Evolutionary conservation across 805 yeast genomes (phyloP), one percentile per base, ranked within the genome.

Genomic region (Phaffomyces thermotolerans): DNA sequence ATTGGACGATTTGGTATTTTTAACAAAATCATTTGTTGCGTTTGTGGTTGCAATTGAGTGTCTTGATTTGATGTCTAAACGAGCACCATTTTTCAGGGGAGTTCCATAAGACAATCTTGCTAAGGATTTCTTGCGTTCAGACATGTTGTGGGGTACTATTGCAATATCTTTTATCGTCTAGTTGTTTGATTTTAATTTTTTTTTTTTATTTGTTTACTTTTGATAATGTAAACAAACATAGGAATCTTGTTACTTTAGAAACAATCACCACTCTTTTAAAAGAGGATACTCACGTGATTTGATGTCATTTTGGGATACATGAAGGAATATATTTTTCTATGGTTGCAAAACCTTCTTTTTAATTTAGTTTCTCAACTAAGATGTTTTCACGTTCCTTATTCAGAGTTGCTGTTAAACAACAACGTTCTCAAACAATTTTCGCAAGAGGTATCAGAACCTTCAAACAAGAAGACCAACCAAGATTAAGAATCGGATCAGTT

Each of bases 401-500:
- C 30, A 59, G 57, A 57, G 46, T 58, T 34, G 44, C 48, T 37
- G 40, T 57, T 4, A 52, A 44, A 46, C 37, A 50, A 35, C 43
- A 43, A 22, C 38, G 46, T n/a, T 32, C 36, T 22, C 42, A 46
- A 34, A 41, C 48, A 17, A 42, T 52, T 33, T 52, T 64, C 18
- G 52, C 52, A 31, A 63, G 70, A 58, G 63, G 62, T 49, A 38
- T 64, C 49, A 69, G 71, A 63, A 64, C 74, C n/a, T 73, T 73
- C 55, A 73, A 67, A 49, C 75, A 72, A 47, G 76, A 72, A 46
- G 66, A 73, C 29, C 80, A 75, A 60, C 79, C 80, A 62, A 72
- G 78, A 65, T 67, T 81, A 52, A 78, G 95, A 72, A 82, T 84
- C 63, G 95, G 95, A 43, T 77, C 90, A 36, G 68, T 68, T 42